These are phyloP conservation scores for Seiridium unicorne DNA, from an alignment of 2,329 filamentous ascomycete genomes.

Conservation along the genomic window DNA sequence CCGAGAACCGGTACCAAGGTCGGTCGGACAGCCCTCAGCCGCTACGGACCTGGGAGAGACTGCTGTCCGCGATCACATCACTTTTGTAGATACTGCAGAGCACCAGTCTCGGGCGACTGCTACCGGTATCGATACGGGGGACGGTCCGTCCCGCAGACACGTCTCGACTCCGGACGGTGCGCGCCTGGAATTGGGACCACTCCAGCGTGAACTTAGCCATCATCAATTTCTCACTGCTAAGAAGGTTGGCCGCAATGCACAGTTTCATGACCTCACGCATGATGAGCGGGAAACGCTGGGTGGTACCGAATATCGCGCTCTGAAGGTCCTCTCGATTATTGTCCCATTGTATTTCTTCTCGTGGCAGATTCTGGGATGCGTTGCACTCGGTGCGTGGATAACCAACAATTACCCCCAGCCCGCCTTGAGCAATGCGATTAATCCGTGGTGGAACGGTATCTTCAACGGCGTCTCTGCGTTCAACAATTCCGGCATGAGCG, in stretches of 20 bases:
- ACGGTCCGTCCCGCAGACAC: not conserved
- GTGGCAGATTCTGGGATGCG: slow-evolving; percentile 57
- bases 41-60: not conserved
- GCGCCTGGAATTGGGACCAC: not conserved
- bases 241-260: slow-evolving; percentile 40
- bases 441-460: slow-evolving; percentile 55
- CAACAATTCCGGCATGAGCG: slow-evolving; percentile 57
- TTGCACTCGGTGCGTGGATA: slow-evolving; percentile 53
- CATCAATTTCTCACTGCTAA: slow-evolving; percentile 12
- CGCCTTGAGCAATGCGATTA: slow-evolving; percentile 31
- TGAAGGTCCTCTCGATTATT: slow-evolving; percentile 45
- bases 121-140: not conserved
- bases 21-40: not conserved
- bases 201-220: not conserved
- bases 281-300: slow-evolving; percentile 48
- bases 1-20: not conserved
- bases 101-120: not conserved
- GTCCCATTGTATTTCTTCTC: slow-evolving; percentile 49
- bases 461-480: slow-evolving; percentile 57
- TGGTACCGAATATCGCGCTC: slow-evolving; percentile 51
- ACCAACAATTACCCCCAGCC: slow-evolving; percentile 42
- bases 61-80: slow-evolving; percentile 6
- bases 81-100: slow-evolving; percentile 5
- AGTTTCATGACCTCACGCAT: slow-evolving; percentile 45
- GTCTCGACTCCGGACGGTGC: not conserved